phyloP scores from a whole-genome alignment of 2,329 filamentous ascomycete genomes.

The Reticulascus tulasneorum region DNA sequence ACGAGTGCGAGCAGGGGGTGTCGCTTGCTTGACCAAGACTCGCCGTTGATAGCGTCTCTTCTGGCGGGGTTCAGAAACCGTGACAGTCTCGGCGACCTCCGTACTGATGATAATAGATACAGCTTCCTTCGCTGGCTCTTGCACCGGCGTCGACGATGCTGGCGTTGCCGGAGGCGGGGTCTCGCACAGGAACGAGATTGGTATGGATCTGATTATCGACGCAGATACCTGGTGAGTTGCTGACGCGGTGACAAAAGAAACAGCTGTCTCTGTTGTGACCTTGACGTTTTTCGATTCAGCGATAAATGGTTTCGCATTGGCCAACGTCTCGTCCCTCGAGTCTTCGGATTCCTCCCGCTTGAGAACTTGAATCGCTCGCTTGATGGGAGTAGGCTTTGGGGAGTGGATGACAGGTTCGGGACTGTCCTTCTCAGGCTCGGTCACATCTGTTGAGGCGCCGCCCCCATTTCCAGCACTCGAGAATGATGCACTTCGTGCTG shows the following conservation, averaged over 20 bases:
- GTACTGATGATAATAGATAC: constrained; percentile 10
- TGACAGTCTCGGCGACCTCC: constrained; percentile 8
- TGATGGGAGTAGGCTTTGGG: constrained; percentile 27
- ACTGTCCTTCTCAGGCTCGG: constrained; percentile 46
- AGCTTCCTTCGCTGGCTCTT: not conserved
- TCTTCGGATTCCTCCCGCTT: constrained; percentile 29
- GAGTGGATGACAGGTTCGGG: constrained; percentile 33
- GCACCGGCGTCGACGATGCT: not conserved
- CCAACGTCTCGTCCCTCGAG: constrained; percentile 9
- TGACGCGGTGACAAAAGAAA: not conserved
- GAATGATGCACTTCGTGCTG: constrained; percentile 21
- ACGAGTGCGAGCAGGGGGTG: constrained; percentile 37
- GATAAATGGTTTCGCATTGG: constrained; percentile 11
- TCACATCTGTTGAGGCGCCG: constrained; percentile 38
- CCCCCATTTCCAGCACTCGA: constrained; percentile 28
- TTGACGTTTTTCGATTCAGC: not conserved
- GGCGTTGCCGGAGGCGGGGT: constrained; percentile 10
- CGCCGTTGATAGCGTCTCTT: constrained; percentile 30
- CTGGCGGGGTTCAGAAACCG: constrained; percentile 9
- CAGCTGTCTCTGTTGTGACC: not conserved
- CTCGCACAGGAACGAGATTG: constrained; percentile 12
- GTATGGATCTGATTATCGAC: constrained; percentile 6
- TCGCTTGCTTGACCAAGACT: constrained; percentile 27
- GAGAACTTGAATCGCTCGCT: constrained; percentile 21
- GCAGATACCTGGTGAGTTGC: constrained; percentile 1